Evolutionary conservation across 768 basidiomycete genomes (phyloP).

Genomic region (Dioszegia crocea): DNA sequence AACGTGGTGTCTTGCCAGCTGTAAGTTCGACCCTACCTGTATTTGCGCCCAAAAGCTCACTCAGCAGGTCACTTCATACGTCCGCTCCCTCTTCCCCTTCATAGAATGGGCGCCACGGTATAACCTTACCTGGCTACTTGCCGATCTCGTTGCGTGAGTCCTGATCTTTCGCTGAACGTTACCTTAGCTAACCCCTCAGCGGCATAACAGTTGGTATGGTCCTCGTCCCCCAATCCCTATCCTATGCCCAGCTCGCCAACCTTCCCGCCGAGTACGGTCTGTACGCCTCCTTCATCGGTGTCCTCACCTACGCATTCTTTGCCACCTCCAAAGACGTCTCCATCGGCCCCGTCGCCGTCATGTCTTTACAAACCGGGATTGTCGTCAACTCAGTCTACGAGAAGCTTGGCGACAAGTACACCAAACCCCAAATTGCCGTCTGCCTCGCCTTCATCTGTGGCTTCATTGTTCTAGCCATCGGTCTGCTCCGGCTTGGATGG

Average conservation of each 20-base stretch:
- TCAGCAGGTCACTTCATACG: constrained; percentile 61
- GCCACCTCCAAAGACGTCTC: constrained; percentile 98
- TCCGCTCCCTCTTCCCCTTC: constrained; percentile 75
- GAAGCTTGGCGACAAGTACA: constrained; percentile 55
- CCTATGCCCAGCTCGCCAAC: constrained; percentile 65
- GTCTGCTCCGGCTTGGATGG: constrained; percentile 85
- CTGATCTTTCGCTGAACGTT: neutral
- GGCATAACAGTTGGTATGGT: constrained; percentile 87
- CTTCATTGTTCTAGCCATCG: constrained; percentile 84
- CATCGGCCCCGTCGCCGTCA: constrained; percentile 98
- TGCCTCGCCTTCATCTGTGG: constrained; percentile 80
- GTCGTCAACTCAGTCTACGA: constrained; percentile 66
- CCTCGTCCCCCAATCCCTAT: constrained; percentile 89
- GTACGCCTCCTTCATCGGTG: constrained; percentile 78
- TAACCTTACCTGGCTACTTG: constrained; percentile 67
- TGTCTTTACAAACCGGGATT: constrained; percentile 80
- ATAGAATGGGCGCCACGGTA: constrained; percentile 79
- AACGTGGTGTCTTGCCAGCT: constrained; percentile 54
- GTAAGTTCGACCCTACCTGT: constrained; percentile 55
- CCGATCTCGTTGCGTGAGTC: constrained; percentile 71
- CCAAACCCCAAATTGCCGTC: constrained; percentile 71
- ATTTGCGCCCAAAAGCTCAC: too few species aligned
- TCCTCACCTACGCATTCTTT: constrained; percentile 59
- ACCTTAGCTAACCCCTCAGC: constrained; percentile 53
- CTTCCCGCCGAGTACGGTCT: constrained; percentile 84